phyloP scores from a whole-genome alignment of 768 basidiomycete genomes.

The Plicaturopsis crispa region DNA sequence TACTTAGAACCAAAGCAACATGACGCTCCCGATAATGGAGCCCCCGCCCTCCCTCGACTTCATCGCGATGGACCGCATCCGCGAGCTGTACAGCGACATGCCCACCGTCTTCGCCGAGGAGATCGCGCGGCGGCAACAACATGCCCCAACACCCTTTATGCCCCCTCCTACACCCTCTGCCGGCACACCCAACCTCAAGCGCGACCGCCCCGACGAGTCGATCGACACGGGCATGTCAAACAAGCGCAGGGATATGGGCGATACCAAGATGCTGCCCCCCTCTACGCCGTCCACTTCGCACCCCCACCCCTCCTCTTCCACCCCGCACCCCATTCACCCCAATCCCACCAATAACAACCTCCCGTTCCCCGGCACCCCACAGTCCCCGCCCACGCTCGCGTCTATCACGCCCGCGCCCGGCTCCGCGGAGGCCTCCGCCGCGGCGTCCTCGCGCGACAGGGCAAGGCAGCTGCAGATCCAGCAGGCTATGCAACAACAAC shows the following conservation, averaged over 20 bases:
- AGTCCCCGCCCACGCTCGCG: constrained; percentile 23
- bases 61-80: constrained; percentile 49
- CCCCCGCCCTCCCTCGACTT: constrained; percentile 45
- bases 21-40: constrained; percentile 51
- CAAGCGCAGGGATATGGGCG: constrained; percentile 69
- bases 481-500: constrained; percentile 22
- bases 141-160: constrained; percentile 8
- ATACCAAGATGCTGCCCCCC: constrained; percentile 45
- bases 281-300: constrained; percentile 23
- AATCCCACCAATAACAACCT: too few species aligned
- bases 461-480: constrained; percentile 27
- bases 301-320: constrained; percentile 12
- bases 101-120: constrained; percentile 58
- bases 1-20: constrained; percentile 22
- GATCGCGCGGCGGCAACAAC: constrained; percentile 34
- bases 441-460: constrained; percentile 23
- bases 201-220: constrained; percentile 50
- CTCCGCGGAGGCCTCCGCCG: constrained; percentile 25
- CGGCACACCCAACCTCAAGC: constrained; percentile 39
- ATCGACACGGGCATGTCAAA: constrained; percentile 25
- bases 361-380: constrained; percentile 16
- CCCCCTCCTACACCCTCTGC: constrained; percentile 9
- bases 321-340: constrained; percentile 21
- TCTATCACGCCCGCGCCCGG: constrained; percentile 21
- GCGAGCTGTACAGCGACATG: constrained; percentile 55